Percentiles rank a stretch among this genome's conserved stretches.
phyloP scores from a whole-genome alignment of 768 basidiomycete species.

The Melanogaster broomeanus region DNA sequence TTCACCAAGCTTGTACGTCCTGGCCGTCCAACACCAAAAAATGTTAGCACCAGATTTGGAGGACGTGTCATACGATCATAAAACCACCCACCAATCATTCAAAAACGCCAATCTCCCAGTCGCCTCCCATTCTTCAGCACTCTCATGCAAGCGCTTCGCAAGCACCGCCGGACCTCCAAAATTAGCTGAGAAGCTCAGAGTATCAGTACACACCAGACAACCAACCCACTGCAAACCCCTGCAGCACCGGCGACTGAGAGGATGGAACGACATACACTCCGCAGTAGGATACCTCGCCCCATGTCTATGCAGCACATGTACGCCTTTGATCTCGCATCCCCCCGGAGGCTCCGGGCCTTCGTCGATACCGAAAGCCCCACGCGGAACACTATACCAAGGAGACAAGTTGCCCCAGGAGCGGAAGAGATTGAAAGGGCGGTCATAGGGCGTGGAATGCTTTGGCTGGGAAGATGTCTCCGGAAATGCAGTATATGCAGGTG shows the following conservation, averaged over 20 bases:
- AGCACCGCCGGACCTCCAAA: slow-evolving; percentile 67
- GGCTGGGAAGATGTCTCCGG: slow-evolving; percentile 10
- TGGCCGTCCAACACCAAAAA: slow-evolving; percentile 25
- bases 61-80: slow-evolving; percentile 16
- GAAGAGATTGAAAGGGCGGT: slow-evolving; percentile 62
- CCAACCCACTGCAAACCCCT: neutral
- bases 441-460: slow-evolving; percentile 5
- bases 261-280: slow-evolving; percentile 47
- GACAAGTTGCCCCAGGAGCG: slow-evolving; percentile 83
- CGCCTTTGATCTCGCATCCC: slow-evolving; percentile 67
- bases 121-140: slow-evolving; percentile 61
- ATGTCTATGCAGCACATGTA: slow-evolving; percentile 82
- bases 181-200: slow-evolving; percentile 37
- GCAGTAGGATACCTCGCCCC: slow-evolving; percentile 76
- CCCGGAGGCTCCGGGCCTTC: slow-evolving; percentile 70
- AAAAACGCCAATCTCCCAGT: slow-evolving; percentile 71
- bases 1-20: slow-evolving; percentile 90
- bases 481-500: slow-evolving; percentile 39
- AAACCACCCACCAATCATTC: slow-evolving; percentile 67
- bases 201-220: slow-evolving; percentile 1
- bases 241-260: neutral
- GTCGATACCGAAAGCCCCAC: slow-evolving; percentile 68
- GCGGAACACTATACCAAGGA: slow-evolving; percentile 80
- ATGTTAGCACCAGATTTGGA: neutral
- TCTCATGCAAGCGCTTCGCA: slow-evolving; percentile 53